Percentiles rank a stretch among this genome's conserved stretches.
Evolutionary conservation across 768 basidiomycete genomes (phyloP).

Genomic region (Coprinellus micaceus): DNA sequence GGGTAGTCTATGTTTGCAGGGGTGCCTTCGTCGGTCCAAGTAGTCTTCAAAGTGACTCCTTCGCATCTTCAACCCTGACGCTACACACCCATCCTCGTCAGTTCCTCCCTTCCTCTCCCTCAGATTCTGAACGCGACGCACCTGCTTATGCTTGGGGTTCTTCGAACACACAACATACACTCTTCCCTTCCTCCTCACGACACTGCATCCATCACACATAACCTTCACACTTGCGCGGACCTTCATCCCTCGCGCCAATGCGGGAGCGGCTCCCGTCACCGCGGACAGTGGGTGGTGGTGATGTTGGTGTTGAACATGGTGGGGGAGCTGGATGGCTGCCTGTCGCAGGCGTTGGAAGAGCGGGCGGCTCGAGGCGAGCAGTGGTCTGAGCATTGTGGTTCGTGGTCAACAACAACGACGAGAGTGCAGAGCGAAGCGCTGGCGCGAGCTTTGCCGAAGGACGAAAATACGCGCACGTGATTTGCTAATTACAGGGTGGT

Average conservation of each 20-base stretch:
- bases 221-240: constrained; percentile 91
- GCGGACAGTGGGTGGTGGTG: constrained; percentile 24
- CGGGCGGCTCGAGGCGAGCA: constrained; percentile 61
- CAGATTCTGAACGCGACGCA: constrained; percentile 28
- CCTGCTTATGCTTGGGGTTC: constrained; percentile 98
- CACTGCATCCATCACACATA: constrained; percentile 90
- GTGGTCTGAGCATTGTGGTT: constrained; percentile 54
- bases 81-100: constrained; percentile 31
- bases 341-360: constrained; percentile 50
- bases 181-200: constrained; percentile 86
- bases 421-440: background rate
- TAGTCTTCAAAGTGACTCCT: background rate
- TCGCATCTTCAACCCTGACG: constrained; percentile 54
- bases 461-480: background rate
- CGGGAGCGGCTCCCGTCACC: constrained; percentile 25
- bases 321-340: constrained; percentile 27
- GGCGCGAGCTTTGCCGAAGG: background rate
- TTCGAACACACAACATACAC: constrained; percentile 91
- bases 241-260: constrained; percentile 82
- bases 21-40: too few relatives aligned
- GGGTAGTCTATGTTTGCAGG: too few relatives aligned
- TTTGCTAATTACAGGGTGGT: background rate
- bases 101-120: background rate
- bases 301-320: constrained; percentile 21
- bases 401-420: background rate